phyloP scores from a whole-genome alignment of 2,329 filamentous ascomycete genomes.

The Anthostomella pinea region DNA sequence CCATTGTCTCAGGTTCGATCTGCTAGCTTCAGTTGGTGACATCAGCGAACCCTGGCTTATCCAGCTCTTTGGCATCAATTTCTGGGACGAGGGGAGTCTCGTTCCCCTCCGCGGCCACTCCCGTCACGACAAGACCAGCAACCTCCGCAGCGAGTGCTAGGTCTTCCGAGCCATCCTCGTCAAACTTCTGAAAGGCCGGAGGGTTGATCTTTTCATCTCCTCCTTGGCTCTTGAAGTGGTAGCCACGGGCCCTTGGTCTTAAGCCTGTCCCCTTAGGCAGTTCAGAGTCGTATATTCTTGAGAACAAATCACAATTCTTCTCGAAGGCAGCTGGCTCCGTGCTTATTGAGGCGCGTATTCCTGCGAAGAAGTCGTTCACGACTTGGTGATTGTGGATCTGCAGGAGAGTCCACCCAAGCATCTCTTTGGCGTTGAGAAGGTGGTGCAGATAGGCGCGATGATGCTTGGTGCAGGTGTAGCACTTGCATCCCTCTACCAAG shows the following conservation, averaged over 20 bases:
- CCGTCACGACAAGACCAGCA: conserved; percentile 35
- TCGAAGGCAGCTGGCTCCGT: conserved; percentile 61
- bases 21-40: conserved; percentile 30
- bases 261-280: conserved; percentile 73
- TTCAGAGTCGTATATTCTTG: conserved; percentile 60
- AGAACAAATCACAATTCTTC: conserved; percentile 42
- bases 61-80: conserved; percentile 45
- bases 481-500: conserved; percentile 63
- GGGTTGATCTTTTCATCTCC: conserved; percentile 66
- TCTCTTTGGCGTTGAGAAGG: conserved; percentile 84
- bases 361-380: conserved; percentile 69
- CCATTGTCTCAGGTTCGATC: too few species aligned
- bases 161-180: conserved; percentile 21
- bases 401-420: conserved; percentile 91
- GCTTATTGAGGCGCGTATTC: conserved; percentile 63
- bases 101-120: conserved; percentile 36
- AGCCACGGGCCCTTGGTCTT: conserved; percentile 76
- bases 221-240: conserved; percentile 72
- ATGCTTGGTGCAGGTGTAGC: conserved; percentile 81
- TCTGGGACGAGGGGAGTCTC: conserved; percentile 51
- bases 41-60: conserved; percentile 55
- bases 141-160: conserved; percentile 45
- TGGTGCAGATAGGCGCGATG: conserved; percentile 87
- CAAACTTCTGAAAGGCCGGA: conserved; percentile 61
- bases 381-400: conserved; percentile 87